Percentiles rank a stretch among this genome's conserved stretches.
Conservation (phyloP, 805 yeast genomes). For the Metschnikowia aberdeeniae region DNA sequence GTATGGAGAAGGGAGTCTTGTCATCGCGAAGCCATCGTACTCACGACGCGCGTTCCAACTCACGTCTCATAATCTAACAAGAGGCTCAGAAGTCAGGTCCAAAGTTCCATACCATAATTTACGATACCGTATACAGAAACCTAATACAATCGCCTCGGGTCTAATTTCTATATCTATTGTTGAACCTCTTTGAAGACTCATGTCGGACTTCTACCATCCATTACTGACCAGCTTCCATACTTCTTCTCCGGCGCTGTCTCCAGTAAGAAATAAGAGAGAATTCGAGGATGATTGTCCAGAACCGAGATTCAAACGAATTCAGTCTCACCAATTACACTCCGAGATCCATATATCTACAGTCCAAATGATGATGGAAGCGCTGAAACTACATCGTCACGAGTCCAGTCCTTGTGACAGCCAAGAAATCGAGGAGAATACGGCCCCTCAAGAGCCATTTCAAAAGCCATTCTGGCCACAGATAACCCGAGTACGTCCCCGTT, state of each 20-base stretch:
- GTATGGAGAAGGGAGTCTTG: not conserved
- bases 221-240: not conserved
- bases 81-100: too few species aligned
- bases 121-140: too few species aligned
- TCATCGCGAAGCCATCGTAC: conserved; percentile 1
- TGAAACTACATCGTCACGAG: conserved; percentile 9
- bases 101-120: too few species aligned
- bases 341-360: conserved; percentile 30
- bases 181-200: too few species aligned
- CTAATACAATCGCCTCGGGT: too few species aligned
- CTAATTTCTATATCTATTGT: too few species aligned
- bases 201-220: not conserved
- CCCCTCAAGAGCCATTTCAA: conserved; percentile 4
- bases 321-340: conserved; percentile 26
- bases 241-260: conserved; percentile 3
- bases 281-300: conserved; percentile 11
- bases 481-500: not conserved
- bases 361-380: conserved; percentile 30
- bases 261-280: conserved; percentile 12
- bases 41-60: conserved; percentile 2
- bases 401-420: not conserved
- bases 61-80: too few species aligned
- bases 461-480: conserved; percentile 18
- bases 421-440: not conserved
- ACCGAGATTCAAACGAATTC: conserved; percentile 18